phyloP scores from a whole-genome alignment of 805 yeast species.

The Candida wancherniae region DNA sequence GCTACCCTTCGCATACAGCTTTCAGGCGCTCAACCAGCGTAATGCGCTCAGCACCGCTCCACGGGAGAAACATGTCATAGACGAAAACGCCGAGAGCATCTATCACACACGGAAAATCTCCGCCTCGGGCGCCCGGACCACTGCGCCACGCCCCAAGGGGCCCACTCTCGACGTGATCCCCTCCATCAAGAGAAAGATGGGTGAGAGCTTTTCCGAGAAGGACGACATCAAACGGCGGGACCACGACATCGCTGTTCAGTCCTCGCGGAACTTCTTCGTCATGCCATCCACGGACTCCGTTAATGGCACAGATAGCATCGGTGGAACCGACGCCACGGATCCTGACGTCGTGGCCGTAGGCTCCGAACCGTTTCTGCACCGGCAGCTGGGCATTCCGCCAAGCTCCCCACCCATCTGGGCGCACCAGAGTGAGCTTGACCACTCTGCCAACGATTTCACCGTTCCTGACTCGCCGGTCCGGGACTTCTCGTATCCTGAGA shows the following conservation, averaged over 20 bases:
- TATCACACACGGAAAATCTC: slow-evolving; percentile 34
- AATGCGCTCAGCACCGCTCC: slow-evolving; percentile 37
- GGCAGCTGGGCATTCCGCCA: slow-evolving; percentile 16
- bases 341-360: slow-evolving; percentile 2
- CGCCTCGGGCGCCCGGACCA: slow-evolving; percentile 6
- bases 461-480: slow-evolving; percentile 28
- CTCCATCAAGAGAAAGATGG: slow-evolving; percentile 38
- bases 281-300: slow-evolving; percentile 1
- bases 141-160: slow-evolving; percentile 15
- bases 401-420: slow-evolving; percentile 39
- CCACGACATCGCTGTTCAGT: slow-evolving; percentile 13
- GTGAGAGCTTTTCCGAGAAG: slow-evolving; percentile 40
- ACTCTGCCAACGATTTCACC: slow-evolving; percentile 19
- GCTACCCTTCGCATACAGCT: slow-evolving; percentile 48
- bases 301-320: slow-evolving; percentile 2
- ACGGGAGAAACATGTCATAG: slow-evolving; percentile 33
- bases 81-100: slow-evolving; percentile 41
- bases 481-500: slow-evolving; percentile 6
- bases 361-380: background rate
- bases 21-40: slow-evolving; percentile 25
- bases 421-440: slow-evolving; percentile 28
- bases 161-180: slow-evolving; percentile 24
- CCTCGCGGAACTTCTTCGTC: background rate
- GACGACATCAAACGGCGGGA: slow-evolving; percentile 36
- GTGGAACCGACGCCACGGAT: slow-evolving; percentile 8